Evolutionary conservation across 2,329 filamentous ascomycete genomes (phyloP), one percentile per base, ranked within the genome.

Genomic region (Diatrype stigma): DNA sequence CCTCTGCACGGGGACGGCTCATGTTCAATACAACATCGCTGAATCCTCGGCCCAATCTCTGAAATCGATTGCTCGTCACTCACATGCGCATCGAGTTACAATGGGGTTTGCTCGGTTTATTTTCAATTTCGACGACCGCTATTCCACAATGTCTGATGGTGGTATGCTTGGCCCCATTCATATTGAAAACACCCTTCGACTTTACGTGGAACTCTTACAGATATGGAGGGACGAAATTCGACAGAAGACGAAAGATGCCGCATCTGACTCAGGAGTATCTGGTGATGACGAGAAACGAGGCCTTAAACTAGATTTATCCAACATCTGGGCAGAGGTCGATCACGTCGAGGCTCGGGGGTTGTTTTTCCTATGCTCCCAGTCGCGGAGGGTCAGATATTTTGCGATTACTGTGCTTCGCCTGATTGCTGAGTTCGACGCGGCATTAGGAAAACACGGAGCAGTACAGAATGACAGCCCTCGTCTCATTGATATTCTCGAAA

Each of bases 171-270:
- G 93, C 0, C 86, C 90, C 32, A 89, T 87, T 4, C 94, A 99
- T 63, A 96, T 99, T 51, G 94, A 99, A 67, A 96, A 86, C 59
- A 99, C 94, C 0, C 71, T 99, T 19, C 86, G 88, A 56, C 78
- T 99, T 11, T 99, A 99, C 63, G 90, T 97, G 26, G 92, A 99
- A 69, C 74, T 99, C 5, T 77, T 99, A 12, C 86, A 92, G 56
- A 96, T 99, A 37, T 99, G 95, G 95, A 96, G 96, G 47, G 92
- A 96, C 55, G 93, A 97, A 64, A 95, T 99, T 55, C 88, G 89
- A 63, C 85, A 88, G 56, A 96, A 94, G 64, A 89, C 85, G 2
- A 86, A 84, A 57, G 89, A 91, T 53, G 86, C 84, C 7, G 79
- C 82, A 6, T 75, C 81, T 1, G 85, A 90, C 28, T 75, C 79